Conservation (phyloP, 1,139 yeast genomes). For the Candida anutae region DNA sequence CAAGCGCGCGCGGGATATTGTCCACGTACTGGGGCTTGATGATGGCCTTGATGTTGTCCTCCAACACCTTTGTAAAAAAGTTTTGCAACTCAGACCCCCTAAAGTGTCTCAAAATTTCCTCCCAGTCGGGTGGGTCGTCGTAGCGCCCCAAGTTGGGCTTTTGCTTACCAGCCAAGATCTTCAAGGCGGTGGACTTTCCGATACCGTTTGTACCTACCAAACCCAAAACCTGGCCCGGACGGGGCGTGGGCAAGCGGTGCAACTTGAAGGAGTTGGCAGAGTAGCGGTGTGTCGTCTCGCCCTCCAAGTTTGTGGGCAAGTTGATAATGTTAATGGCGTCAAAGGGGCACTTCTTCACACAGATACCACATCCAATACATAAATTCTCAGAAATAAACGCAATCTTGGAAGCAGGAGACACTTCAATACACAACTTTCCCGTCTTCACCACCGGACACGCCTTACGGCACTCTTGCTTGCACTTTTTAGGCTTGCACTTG, state of each 20-base stretch:
- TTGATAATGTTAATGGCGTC: conserved; percentile 94
- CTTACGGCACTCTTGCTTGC: conserved; percentile 96
- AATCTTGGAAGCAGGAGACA: conserved; percentile 79
- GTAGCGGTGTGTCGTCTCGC: conserved; percentile 91
- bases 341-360: conserved; percentile 97
- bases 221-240: conserved; percentile 98
- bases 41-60: conserved; percentile 88
- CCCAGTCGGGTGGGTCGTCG: conserved; percentile 97
- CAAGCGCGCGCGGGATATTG: conserved; percentile 89
- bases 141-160: conserved; percentile 92
- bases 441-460: conserved; percentile 97
- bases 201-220: conserved; percentile 98
- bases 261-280: conserved; percentile 96
- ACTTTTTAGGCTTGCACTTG: conserved; percentile 95
- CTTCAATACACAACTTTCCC: conserved; percentile 96
- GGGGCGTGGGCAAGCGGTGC: conserved; percentile 94
- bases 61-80: conserved; percentile 87
- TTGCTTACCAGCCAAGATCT: conserved; percentile 96
- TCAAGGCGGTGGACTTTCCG: conserved; percentile 96
- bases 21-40: conserved; percentile 98
- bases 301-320: conserved; percentile 88
- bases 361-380: conserved; percentile 99
- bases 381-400: conserved; percentile 93
- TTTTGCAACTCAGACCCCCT: conserved; percentile 97
- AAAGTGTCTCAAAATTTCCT: conserved; percentile 80